Evolutionary conservation across 1,284 basidiomycete genomes (phyloP).

Genomic region (Puccinia hordei): DNA sequence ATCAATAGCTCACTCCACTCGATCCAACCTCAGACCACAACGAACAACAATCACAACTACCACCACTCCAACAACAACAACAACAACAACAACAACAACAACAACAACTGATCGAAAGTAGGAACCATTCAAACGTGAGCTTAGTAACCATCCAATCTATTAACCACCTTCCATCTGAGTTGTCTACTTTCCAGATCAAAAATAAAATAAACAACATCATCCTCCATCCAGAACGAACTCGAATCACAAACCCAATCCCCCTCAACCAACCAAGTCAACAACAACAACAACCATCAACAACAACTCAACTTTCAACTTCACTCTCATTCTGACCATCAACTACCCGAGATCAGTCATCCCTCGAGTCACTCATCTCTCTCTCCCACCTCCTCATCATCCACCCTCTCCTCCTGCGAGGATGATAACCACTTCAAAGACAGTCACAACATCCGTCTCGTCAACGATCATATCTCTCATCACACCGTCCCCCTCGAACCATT

Average conservation of each 20-base stretch:
- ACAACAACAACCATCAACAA: neutral
- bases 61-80: neutral
- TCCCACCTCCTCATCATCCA: slow-evolving; percentile 12
- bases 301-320: neutral
- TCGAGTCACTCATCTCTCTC: neutral
- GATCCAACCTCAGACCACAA: neutral
- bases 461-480: slow-evolving; percentile 63
- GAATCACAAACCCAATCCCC: neutral
- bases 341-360: neutral
- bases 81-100: neutral
- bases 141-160: neutral
- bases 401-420: slow-evolving; percentile 15
- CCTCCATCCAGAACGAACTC: slow-evolving; percentile 11
- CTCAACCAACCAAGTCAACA: neutral
- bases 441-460: slow-evolving; percentile 44
- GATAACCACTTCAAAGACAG: slow-evolving; percentile 26
- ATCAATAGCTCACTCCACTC: slow-evolving; percentile 19
- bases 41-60: neutral
- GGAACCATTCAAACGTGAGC: slow-evolving; percentile 1
- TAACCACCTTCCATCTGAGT: slow-evolving; percentile 18
- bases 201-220: slow-evolving; percentile 2
- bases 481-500: slow-evolving; percentile 94
- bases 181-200: slow-evolving; percentile 21
- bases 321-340: neutral
- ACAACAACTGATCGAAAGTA: neutral